These are phyloP conservation scores for Epipyxis sp. DNA, from an alignment of 108 stramenopile genomes.

Conservation along the genomic window DNA sequence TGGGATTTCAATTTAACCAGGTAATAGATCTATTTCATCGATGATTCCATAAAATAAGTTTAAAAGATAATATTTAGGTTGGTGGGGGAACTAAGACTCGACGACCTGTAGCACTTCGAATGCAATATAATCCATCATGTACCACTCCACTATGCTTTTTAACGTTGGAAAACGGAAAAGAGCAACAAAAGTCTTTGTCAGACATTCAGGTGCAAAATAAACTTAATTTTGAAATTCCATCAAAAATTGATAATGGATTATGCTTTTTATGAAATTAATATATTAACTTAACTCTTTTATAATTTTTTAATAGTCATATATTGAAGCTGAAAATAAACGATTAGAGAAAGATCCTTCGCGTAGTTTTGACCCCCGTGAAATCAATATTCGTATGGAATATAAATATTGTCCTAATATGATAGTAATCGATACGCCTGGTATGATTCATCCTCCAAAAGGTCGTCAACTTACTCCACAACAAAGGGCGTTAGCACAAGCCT, in stretches of 20 bases:
- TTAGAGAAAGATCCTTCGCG: slow-evolving; percentile 77
- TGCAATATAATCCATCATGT: slow-evolving; percentile 89
- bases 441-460: slow-evolving; percentile 67
- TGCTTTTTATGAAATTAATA: slow-evolving; percentile 24
- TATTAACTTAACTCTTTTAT: background rate
- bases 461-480: slow-evolving; percentile 64
- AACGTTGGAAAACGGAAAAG: slow-evolving; percentile 52
- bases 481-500: slow-evolving; percentile 67
- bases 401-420: slow-evolving; percentile 90
- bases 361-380: slow-evolving; percentile 80
- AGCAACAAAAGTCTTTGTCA: slow-evolving; percentile 36
- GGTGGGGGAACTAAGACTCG: slow-evolving; percentile 88
- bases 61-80: slow-evolving; percentile 53
- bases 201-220: slow-evolving; percentile 37
- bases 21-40: background rate
- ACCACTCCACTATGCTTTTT: slow-evolving; percentile 72
- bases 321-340: slow-evolving; percentile 78
- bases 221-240: background rate
- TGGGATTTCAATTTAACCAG: slow-evolving; percentile 91
- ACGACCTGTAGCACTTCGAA: slow-evolving; percentile 78
- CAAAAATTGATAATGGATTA: background rate
- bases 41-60: background rate
- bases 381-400: slow-evolving; percentile 88
- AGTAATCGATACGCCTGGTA: slow-evolving; percentile 84
- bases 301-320: slow-evolving; percentile 68